Percentiles rank a stretch among this genome's conserved stretches.
Conservation (phyloP, 768 basidiomycete species). For the Naganishia vishniacii region DNA sequence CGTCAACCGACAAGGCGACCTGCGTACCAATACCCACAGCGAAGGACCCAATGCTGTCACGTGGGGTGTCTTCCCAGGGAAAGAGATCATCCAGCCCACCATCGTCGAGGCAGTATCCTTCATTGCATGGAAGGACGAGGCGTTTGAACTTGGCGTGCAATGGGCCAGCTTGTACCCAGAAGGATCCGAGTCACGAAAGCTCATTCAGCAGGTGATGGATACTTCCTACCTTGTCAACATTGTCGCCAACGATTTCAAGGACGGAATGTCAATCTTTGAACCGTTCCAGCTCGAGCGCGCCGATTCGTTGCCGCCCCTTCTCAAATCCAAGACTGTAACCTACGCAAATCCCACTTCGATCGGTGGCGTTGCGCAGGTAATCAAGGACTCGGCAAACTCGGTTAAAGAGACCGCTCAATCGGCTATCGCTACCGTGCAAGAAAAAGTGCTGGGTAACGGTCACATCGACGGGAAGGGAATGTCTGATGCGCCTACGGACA, state of each 20-base stretch:
- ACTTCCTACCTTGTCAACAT: constrained; percentile 82
- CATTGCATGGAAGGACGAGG: constrained; percentile 99
- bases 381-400: constrained; percentile 11
- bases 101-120: constrained; percentile 96
- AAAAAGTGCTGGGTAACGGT: constrained; percentile 8
- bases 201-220: constrained; percentile 75
- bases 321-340: background rate
- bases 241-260: constrained; percentile 92
- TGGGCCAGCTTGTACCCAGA: constrained; percentile 84
- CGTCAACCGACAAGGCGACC: constrained; percentile 90
- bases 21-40: constrained; percentile 87
- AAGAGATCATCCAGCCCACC: constrained; percentile 92
- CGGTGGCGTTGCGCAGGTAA: constrained; percentile 3
- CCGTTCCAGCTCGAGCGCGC: constrained; percentile 57
- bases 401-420: constrained; percentile 9
- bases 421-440: constrained; percentile 5
- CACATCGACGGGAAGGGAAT: background rate
- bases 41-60: constrained; percentile 98
- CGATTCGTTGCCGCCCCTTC: constrained; percentile 7
- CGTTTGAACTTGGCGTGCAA: constrained; percentile 82
- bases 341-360: no score
- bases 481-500: background rate
- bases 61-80: constrained; percentile 96
- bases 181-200: constrained; percentile 64
- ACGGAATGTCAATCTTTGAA: constrained; percentile 72